Percentiles rank a stretch among this genome's conserved stretches.
Evolutionary conservation across 805 yeast genomes (phyloP).

Genomic region (Tanozyma kutaoensis): DNA sequence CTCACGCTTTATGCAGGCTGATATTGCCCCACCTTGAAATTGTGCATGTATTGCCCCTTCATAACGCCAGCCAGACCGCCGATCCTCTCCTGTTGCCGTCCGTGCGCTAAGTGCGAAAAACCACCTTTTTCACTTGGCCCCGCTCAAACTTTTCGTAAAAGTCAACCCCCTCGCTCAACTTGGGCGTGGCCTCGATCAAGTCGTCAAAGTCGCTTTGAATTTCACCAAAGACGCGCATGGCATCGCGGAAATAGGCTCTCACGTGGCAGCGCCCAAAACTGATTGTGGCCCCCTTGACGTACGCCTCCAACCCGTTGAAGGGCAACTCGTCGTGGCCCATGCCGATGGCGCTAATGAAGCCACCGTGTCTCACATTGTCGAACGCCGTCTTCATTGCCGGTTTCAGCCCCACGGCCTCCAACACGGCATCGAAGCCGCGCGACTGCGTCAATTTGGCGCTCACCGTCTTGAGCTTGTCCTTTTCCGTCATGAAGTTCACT

Average conservation of each 20-base stretch:
- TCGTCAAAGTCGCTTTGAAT: constrained; percentile 31
- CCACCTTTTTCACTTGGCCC: constrained; percentile 42
- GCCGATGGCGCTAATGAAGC: constrained; percentile 45
- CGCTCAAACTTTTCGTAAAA: constrained; percentile 40
- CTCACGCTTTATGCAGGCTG: too few relatives aligned
- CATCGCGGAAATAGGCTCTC: constrained; percentile 39
- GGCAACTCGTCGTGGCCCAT: constrained; percentile 48
- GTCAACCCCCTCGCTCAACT: constrained; percentile 28
- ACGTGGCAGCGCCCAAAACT: constrained; percentile 57
- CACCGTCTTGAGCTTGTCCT: constrained; percentile 9
- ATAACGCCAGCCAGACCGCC: too few relatives aligned
- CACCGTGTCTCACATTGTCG: constrained; percentile 42
- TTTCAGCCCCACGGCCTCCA: constrained; percentile 48
- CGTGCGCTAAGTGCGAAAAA: too few relatives aligned
- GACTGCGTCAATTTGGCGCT: constrained; percentile 19
- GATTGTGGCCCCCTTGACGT: constrained; percentile 39
- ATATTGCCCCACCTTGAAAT: too few relatives aligned
- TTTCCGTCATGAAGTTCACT: constrained; percentile 27
- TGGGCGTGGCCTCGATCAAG: constrained; percentile 37
- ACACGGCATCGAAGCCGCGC: constrained; percentile 42
- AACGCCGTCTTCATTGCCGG: constrained; percentile 38
- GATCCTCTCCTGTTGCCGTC: too few relatives aligned
- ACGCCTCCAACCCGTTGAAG: constrained; percentile 43
- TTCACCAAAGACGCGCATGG: constrained; percentile 32
- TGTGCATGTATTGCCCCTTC: too few relatives aligned